Percentiles rank a stretch among this genome's conserved stretches.
phyloP scores from a whole-genome alignment of 495 filamentous ascomycete genomes.

The Lineolata rhizophorae region DNA sequence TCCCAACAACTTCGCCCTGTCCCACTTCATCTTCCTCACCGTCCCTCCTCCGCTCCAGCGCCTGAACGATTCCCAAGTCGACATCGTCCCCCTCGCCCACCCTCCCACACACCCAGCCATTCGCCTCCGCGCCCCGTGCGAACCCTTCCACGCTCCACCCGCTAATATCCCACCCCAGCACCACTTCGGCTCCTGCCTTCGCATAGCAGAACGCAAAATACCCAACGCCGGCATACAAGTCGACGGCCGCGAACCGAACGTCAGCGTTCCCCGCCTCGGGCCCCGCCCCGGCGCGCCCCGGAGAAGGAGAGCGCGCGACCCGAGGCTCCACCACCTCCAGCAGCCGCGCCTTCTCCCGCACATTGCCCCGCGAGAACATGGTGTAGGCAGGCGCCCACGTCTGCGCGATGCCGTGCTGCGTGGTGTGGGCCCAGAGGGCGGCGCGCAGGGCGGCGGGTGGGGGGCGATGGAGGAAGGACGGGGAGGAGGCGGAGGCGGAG shows the following conservation, averaged over 20 bases:
- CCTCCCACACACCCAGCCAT: slow-evolving; percentile 46
- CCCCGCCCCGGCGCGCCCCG: neutral
- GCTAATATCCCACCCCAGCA: slow-evolving; percentile 79
- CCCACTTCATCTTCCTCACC: slow-evolving; percentile 11
- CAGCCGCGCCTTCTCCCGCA: slow-evolving; percentile 69
- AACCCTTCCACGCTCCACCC: slow-evolving; percentile 73
- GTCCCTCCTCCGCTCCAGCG: slow-evolving; percentile 6
- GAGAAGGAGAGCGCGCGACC: slow-evolving; percentile 8
- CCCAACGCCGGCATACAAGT: slow-evolving; percentile 80
- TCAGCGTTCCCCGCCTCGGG: slow-evolving; percentile 13
- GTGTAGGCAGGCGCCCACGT: slow-evolving; percentile 72
- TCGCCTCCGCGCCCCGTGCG: slow-evolving; percentile 40
- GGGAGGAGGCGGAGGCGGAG: slow-evolving; percentile 5
- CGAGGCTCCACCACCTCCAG: slow-evolving; percentile 19
- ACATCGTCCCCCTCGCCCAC: slow-evolving; percentile 18
- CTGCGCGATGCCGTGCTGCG: slow-evolving; percentile 64
- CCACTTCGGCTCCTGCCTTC: slow-evolving; percentile 39
- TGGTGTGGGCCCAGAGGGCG: slow-evolving; percentile 54
- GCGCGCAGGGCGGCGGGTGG: slow-evolving; percentile 26
- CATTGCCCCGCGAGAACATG: slow-evolving; percentile 80
- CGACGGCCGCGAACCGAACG: slow-evolving; percentile 44
- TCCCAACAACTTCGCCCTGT: slow-evolving; percentile 3
- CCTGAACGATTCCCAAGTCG: slow-evolving; percentile 2
- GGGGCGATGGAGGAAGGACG: slow-evolving; percentile 9
- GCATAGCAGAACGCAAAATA: slow-evolving; percentile 77